phyloP scores from a whole-genome alignment of 345 rosid genomes.

The Bruguiera parviflora region DNA sequence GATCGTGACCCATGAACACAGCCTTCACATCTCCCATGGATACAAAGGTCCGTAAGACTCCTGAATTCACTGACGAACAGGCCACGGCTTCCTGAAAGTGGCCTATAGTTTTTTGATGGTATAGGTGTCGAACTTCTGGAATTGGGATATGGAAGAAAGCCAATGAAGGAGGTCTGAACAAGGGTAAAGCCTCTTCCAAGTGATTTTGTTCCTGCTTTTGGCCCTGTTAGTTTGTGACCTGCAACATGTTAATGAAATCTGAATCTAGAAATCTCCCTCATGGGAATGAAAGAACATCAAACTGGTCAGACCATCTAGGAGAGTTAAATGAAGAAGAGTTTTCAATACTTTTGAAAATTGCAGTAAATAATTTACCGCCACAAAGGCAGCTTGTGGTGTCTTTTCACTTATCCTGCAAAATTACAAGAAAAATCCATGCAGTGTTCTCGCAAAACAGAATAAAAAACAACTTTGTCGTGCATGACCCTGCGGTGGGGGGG shows the following conservation, averaged over 20 bases:
- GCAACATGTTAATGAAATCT: constrained; percentile 40
- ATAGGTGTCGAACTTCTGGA: constrained; percentile 59
- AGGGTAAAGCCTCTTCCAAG: constrained; percentile 15
- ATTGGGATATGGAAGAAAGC: constrained; percentile 90
- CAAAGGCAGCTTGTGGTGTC: too few relatives aligned
- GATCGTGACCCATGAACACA: constrained; percentile 84
- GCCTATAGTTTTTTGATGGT: constrained; percentile 52
- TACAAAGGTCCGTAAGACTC: constrained; percentile 55
- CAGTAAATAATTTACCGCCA: too few relatives aligned
- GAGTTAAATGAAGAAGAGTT: background rate
- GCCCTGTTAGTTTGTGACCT: constrained; percentile 44
- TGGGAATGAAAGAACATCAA: constrained; percentile 15
- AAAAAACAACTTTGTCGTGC: background rate
- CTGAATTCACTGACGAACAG: constrained; percentile 64
- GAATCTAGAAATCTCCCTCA: constrained; percentile 20
- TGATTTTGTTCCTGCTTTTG: constrained; percentile 12
- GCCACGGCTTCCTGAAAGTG: constrained; percentile 75
- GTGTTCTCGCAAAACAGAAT: background rate
- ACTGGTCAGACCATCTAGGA: background rate
- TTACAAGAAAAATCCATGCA: too few relatives aligned
- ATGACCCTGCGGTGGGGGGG: too few relatives aligned
- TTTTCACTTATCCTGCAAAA: too few relatives aligned
- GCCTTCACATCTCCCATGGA: constrained; percentile 84
- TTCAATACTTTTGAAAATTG: too few relatives aligned
- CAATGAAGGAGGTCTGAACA: constrained; percentile 39